These are phyloP conservation scores for Volvox carteri DNA, from an alignment of 163 green algal species.

Conservation along the genomic window DNA sequence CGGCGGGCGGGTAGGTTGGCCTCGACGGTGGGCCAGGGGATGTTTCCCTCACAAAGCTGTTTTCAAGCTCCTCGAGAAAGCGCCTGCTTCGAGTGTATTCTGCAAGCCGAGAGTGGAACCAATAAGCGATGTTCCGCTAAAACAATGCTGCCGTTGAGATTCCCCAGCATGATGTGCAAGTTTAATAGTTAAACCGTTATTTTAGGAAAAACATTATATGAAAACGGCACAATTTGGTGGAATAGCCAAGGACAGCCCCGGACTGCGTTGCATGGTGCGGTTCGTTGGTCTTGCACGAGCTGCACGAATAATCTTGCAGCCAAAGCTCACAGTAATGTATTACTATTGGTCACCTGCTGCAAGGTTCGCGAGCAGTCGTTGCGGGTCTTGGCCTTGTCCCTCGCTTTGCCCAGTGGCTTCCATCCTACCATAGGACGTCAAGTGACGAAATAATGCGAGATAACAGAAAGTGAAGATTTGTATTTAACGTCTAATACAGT, in stretches of 20 bases:
- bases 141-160: background rate
- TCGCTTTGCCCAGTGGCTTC: background rate
- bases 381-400: background rate
- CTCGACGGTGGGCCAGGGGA: background rate
- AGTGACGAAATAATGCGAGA: background rate
- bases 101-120: background rate
- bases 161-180: background rate
- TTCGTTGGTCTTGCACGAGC: background rate
- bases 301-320: background rate
- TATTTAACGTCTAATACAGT: too few species aligned
- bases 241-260: background rate
- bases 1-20: background rate
- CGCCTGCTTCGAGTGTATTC: slow-evolving; percentile 27
- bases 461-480: background rate
- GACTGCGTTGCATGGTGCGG: background rate
- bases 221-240: background rate
- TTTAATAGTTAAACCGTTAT: background rate
- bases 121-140: background rate
- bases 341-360: background rate
- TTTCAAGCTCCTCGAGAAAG: slow-evolving; percentile 19
- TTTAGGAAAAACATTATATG: background rate
- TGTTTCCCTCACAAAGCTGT: slow-evolving; percentile 4
- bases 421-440: background rate
- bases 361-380: background rate
- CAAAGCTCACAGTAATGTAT: background rate